Percentiles rank a stretch among this genome's conserved stretches.
phyloP scores from a whole-genome alignment of 1,284 basidiomycete genomes.

The Phylloboletellus chloephorus region DNA sequence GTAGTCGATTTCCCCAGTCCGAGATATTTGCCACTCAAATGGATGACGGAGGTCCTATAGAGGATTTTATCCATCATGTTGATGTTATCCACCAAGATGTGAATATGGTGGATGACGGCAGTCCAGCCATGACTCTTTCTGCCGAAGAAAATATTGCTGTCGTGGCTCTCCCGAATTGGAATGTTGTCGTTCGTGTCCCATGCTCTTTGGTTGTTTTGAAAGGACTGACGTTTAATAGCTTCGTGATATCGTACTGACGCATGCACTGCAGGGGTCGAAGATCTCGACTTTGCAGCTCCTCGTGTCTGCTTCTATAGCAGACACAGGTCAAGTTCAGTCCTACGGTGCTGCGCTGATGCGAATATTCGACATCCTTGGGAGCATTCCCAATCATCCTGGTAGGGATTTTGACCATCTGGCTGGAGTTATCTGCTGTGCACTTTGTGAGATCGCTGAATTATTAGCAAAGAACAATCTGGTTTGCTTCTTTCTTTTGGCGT shows the following conservation, averaged over 20 bases:
- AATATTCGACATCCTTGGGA: slow-evolving; percentile 49
- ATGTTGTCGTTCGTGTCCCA: slow-evolving; percentile 44
- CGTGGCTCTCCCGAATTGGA: slow-evolving; percentile 43
- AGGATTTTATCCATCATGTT: slow-evolving; percentile 15
- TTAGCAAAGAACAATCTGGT: slow-evolving; percentile 40
- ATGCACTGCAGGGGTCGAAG: slow-evolving; percentile 37
- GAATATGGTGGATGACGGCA: slow-evolving; percentile 20
- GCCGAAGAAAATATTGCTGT: slow-evolving; percentile 32
- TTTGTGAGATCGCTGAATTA: slow-evolving; percentile 35
- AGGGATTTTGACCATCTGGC: slow-evolving; percentile 30
- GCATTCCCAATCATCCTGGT: slow-evolving; percentile 32
- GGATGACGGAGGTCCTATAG: slow-evolving; percentile 10
- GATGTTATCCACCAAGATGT: slow-evolving; percentile 18
- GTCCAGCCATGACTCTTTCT: slow-evolving; percentile 7
- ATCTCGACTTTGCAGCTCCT: slow-evolving; percentile 54
- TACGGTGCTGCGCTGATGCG: slow-evolving; percentile 41
- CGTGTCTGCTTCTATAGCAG: slow-evolving; percentile 36
- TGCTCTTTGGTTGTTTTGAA: slow-evolving; percentile 1
- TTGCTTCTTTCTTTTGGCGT: slow-evolving; percentile 21
- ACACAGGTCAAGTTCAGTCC: slow-evolving; percentile 26
- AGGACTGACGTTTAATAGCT: slow-evolving; percentile 38
- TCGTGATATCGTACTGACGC: slow-evolving; percentile 53
- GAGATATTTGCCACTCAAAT: slow-evolving; percentile 15
- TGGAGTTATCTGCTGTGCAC: slow-evolving; percentile 32
- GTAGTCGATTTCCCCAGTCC: slow-evolving; percentile 6